Percentiles rank a stretch among this genome's conserved stretches.
Conservation (phyloP, 2,329 filamentous ascomycete genomes). For the Xylariales sp. region DNA sequence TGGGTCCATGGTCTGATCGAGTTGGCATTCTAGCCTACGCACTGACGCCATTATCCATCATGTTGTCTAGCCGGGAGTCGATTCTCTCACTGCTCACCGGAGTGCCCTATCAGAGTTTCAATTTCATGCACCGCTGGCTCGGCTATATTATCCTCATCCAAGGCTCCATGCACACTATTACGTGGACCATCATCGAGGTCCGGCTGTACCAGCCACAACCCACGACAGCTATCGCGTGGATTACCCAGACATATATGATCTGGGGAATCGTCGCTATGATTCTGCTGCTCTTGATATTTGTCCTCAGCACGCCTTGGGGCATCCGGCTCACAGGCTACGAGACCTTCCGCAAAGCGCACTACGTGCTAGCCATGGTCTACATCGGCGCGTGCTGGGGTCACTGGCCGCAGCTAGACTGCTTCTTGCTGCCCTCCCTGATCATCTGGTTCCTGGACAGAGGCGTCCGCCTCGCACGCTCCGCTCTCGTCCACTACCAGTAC, state of each 20-base stretch:
- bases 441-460: constrained; percentile 63
- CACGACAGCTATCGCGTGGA: constrained; percentile 47
- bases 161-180: constrained; percentile 63
- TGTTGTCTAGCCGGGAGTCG: constrained; percentile 66
- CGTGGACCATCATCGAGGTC: constrained; percentile 64
- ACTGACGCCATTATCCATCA: constrained; percentile 64
- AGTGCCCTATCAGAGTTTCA: constrained; percentile 71
- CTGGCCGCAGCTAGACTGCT: constrained; percentile 65
- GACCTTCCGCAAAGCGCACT: constrained; percentile 71
- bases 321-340: constrained; percentile 70
- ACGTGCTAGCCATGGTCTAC: constrained; percentile 68
- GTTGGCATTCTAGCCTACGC: constrained; percentile 69
- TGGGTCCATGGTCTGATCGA: constrained; percentile 67
- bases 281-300: constrained; percentile 56
- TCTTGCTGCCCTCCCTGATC: constrained; percentile 61
- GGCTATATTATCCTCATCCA: constrained; percentile 71
- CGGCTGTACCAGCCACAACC: constrained; percentile 71
- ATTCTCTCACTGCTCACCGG: constrained; percentile 67
- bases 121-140: constrained; percentile 73
- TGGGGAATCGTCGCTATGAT: constrained; percentile 69
- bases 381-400: constrained; percentile 74
- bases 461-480: constrained; percentile 52
- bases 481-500: constrained; percentile 57
- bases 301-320: constrained; percentile 53
- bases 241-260: constrained; percentile 63